A percentile compares a stretch with the other conserved stretches of the same genome.
Evolutionary conservation across 345 rosid genomes (phyloP).

Genomic region (Arabis alpina): DNA sequence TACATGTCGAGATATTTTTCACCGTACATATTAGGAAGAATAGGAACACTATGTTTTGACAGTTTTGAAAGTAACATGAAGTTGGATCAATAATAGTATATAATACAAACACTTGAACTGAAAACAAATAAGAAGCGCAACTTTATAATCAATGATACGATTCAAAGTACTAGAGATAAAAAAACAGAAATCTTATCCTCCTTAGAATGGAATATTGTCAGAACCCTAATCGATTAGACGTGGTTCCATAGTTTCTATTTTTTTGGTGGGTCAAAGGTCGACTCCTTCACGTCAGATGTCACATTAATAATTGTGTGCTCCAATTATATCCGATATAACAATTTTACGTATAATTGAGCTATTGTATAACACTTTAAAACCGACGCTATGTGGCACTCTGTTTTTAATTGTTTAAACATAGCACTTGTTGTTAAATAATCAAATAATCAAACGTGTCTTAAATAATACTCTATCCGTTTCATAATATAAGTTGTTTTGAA

Average conservation of each 20-base stretch:
- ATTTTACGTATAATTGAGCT: slow-evolving; percentile 32
- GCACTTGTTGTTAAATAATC: not conserved
- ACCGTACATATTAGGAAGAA: not conserved
- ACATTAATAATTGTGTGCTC: slow-evolving; percentile 42
- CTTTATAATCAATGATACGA: no score
- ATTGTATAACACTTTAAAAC: no score
- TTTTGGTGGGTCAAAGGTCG: slow-evolving; percentile 40
- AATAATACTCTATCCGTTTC: not conserved
- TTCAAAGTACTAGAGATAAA: not conserved
- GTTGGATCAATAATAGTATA: slow-evolving; percentile 36
- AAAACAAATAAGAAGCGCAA: not conserved
- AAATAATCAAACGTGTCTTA: not conserved
- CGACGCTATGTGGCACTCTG: no score
- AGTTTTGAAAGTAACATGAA: not conserved
- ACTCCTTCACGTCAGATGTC: slow-evolving; percentile 44
- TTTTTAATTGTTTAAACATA: not conserved
- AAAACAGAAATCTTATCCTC: slow-evolving; percentile 29
- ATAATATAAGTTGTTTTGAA: no score
- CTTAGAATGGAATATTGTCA: slow-evolving; percentile 40
- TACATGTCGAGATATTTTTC: not conserved
- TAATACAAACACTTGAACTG: slow-evolving; percentile 7
- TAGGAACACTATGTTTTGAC: not conserved
- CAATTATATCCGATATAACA: slow-evolving; percentile 39
- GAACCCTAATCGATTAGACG: slow-evolving; percentile 35
- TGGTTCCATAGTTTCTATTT: slow-evolving; percentile 41